Percentiles rank a stretch among this genome's conserved stretches.
Evolutionary conservation across 2,329 filamentous ascomycete genomes (phyloP).

Genomic region (Laburnicola sp.): DNA sequence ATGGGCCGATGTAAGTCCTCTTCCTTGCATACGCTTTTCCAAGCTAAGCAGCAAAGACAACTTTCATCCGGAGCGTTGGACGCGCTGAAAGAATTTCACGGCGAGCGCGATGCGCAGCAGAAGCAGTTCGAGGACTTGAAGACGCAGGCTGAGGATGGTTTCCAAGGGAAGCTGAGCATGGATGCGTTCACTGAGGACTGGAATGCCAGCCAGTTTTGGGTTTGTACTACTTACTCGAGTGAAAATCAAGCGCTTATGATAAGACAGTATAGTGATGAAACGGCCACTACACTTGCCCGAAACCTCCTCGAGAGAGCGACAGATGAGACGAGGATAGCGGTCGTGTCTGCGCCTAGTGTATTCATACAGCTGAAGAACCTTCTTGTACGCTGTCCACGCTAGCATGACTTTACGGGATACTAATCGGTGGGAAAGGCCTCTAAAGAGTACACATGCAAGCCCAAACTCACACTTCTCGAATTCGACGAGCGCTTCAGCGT

Average conservation of each 20-base stretch:
- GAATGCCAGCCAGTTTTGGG: slow-evolving; percentile 85
- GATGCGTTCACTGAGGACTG: slow-evolving; percentile 77
- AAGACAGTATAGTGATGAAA: slow-evolving; percentile 70
- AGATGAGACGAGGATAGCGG: slow-evolving; percentile 62
- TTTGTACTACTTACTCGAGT: slow-evolving; percentile 45
- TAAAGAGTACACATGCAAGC: slow-evolving; percentile 43
- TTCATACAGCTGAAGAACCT: slow-evolving; percentile 77
- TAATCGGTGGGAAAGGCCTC: slow-evolving; percentile 25
- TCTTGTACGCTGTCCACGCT: slow-evolving; percentile 52
- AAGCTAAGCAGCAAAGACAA: slow-evolving; percentile 49
- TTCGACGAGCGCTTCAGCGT: slow-evolving; percentile 73
- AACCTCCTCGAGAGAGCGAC: slow-evolving; percentile 67
- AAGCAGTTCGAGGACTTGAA: slow-evolving; percentile 71
- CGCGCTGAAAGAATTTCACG: slow-evolving; percentile 73
- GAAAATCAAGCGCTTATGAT: neutral
- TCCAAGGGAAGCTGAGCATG: slow-evolving; percentile 60
- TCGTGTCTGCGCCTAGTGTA: slow-evolving; percentile 75
- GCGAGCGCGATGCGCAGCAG: slow-evolving; percentile 68
- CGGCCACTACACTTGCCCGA: slow-evolving; percentile 64
- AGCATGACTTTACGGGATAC: neutral
- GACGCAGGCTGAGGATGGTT: slow-evolving; percentile 61
- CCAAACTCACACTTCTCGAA: slow-evolving; percentile 69
- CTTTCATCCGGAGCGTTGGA: slow-evolving; percentile 69
- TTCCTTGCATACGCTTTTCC: neutral
- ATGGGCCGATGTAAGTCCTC: slow-evolving; percentile 36